These are phyloP conservation scores for Trichosporon sp. DNA, from an alignment of 1,284 basidiomycete genomes.

Conservation along the genomic window DNA sequence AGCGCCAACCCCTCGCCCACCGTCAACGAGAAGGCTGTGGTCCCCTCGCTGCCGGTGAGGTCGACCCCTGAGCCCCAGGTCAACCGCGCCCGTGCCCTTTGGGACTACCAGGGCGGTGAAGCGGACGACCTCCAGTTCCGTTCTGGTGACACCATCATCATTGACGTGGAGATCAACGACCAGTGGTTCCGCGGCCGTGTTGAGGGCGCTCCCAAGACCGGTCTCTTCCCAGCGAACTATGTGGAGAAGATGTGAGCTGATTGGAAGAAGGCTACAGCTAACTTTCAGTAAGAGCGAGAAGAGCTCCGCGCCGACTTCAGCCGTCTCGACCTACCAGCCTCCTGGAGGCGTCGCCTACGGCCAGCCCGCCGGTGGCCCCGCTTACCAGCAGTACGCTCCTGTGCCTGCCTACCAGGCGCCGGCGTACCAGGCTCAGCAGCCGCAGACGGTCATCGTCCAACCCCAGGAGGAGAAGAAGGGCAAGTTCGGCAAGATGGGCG, in stretches of 20 bases:
- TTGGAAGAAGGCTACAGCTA: too few species aligned
- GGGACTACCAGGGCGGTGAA: slow-evolving; percentile 52
- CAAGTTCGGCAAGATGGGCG: slow-evolving; percentile 49
- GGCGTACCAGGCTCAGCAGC: slow-evolving; percentile 31
- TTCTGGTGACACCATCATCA: slow-evolving; percentile 47
- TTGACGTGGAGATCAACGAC: slow-evolving; percentile 54
- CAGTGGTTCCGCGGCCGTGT: slow-evolving; percentile 52
- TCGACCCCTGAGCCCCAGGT: slow-evolving; percentile 25
- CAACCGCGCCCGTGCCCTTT: slow-evolving; percentile 45
- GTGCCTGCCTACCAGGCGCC: slow-evolving; percentile 21
- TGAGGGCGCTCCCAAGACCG: slow-evolving; percentile 42
- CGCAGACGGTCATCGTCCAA: slow-evolving; percentile 34
- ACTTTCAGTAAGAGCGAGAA: slow-evolving; percentile 7
- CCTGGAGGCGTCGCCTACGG: slow-evolving; percentile 20
- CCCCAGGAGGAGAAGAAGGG: slow-evolving; percentile 37
- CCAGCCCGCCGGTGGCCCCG: slow-evolving; percentile 30
- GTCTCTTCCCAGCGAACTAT: slow-evolving; percentile 53
- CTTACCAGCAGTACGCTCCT: slow-evolving; percentile 7
- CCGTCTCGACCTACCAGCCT: slow-evolving; percentile 19
- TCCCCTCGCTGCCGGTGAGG: slow-evolving; percentile 17
- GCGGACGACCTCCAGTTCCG: slow-evolving; percentile 50
- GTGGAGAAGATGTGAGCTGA: slow-evolving; percentile 47
- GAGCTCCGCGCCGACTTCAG: neutral
- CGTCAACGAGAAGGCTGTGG: slow-evolving; percentile 9
- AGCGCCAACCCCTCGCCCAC: neutral